Percentiles rank a stretch among this genome's conserved stretches.
phyloP scores from a whole-genome alignment of 2,329 filamentous ascomycete species.

The Aspergillus uvarum region DNA sequence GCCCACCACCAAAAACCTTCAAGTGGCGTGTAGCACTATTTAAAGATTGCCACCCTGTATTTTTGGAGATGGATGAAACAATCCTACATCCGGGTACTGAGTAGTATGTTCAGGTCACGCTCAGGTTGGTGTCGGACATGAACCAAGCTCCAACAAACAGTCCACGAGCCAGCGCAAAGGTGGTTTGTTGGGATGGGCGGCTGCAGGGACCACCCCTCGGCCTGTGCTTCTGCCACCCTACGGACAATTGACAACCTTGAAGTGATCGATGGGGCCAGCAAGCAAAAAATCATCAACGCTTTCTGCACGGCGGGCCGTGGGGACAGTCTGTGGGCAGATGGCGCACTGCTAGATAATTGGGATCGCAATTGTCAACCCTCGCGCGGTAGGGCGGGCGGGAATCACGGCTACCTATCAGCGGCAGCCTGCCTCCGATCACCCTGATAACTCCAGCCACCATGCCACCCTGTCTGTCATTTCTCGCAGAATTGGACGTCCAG shows the following conservation, averaged over 20 bases:
- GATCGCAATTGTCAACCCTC: neutral
- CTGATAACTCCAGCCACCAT: neutral
- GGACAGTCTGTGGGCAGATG: neutral
- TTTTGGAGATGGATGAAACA: neutral
- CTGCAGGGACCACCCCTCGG: constrained; percentile 3
- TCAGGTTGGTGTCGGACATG: neutral
- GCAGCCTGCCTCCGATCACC: neutral
- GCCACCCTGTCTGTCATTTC: neutral
- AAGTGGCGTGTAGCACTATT: neutral
- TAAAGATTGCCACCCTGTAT: neutral
- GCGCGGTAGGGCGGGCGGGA: neutral
- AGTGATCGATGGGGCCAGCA: neutral
- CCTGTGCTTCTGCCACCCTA: neutral
- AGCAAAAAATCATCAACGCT: neutral
- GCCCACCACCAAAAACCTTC: neutral
- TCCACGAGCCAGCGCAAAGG: neutral
- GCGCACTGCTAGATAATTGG: neutral
- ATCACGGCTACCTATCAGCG: neutral
- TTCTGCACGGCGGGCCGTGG: constrained; percentile 9
- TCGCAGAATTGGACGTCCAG: neutral
- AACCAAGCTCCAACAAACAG: neutral
- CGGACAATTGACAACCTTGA: neutral
- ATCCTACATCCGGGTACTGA: neutral
- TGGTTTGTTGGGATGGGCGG: neutral
- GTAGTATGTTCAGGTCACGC: too few species aligned